Evolutionary conservation across 768 basidiomycete genomes (phyloP), one percentile per base, ranked within the genome.

Genomic region (Amanita muscaria): DNA sequence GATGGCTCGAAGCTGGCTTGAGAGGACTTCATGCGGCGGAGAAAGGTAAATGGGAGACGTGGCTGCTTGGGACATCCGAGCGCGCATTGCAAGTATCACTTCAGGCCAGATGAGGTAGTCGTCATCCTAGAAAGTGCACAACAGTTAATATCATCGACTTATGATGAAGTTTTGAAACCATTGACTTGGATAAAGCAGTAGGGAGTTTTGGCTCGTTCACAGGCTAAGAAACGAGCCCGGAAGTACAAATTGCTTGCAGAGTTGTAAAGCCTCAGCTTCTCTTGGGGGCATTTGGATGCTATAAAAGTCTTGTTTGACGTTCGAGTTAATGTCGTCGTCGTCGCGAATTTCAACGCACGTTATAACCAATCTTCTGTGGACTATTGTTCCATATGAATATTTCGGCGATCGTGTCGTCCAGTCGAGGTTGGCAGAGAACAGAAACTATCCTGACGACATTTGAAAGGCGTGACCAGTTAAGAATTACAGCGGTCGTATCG

Each of bases 351-450:
- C n/a, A n/a, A 51, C 67, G 41, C 44, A 80, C 81, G 49, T 69
- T 54, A 44, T 65, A 60, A 5, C 56, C 53, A 31, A 81, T 55
- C 19, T 53, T 50, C 11, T 57, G 54, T 2, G 74, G 72, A 54
- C 60, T 78, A 55, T 83, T 82, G 44, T 83, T 83, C 80, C 80
- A 84, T 12, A 83, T 60, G 35, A 74, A 56, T 3, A 83, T 66
- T 41, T 67, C 62, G 11, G 67, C 60, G 19, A 82, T 61, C 7
- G 69, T 66, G 42, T 66, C 63, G 11, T 71, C 59, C 24, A 80
- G 58, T 50, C 61, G 64, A 7, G 67, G 51, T 3, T 58, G 60
- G 53, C 81, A 83, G 11, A 83, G 64, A 18, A 67, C 54, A 18
- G 71, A 69, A 14, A 67, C 65, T 41, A 85, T 78, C 40, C 67